phyloP scores from a whole-genome alignment of 2,329 filamentous ascomycete species.

The Claviceps digitariae region DNA sequence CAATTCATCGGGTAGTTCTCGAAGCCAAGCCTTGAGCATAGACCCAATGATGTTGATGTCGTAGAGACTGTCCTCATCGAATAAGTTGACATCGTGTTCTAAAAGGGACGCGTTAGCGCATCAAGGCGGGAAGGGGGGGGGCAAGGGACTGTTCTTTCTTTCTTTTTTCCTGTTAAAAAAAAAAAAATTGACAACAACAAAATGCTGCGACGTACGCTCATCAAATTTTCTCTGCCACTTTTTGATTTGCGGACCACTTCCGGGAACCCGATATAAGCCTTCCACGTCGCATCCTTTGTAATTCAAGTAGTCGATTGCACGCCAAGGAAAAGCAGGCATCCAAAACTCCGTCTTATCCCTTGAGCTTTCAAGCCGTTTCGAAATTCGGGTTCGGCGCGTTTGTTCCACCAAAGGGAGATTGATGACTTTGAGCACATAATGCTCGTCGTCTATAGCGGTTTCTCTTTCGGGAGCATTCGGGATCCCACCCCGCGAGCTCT shows the following conservation, averaged over 20 bases:
- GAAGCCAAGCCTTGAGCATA: constrained; percentile 91
- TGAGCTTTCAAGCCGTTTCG: constrained; percentile 74
- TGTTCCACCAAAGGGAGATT: constrained; percentile 79
- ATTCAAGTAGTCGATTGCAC: constrained; percentile 92
- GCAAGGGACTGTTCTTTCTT: no score
- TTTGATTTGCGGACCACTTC: constrained; percentile 80
- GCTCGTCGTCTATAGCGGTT: constrained; percentile 58
- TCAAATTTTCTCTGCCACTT: constrained; percentile 90
- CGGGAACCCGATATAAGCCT: constrained; percentile 83
- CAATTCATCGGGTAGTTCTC: constrained; percentile 86
- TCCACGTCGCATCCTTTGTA: constrained; percentile 91
- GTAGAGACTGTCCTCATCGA: constrained; percentile 75
- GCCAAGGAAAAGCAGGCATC: constrained; percentile 94
- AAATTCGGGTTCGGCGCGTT: constrained; percentile 81
- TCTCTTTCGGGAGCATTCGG: constrained; percentile 52
- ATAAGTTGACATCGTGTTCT: constrained; percentile 84
- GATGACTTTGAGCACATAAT: constrained; percentile 74
- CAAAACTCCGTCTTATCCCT: constrained; percentile 95
- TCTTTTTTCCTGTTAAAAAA: background rate
- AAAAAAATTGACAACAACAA: no score
- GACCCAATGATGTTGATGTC: constrained; percentile 96
- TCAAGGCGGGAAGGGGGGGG: background rate
- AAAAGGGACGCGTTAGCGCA: constrained; percentile 1
- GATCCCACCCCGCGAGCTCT: constrained; percentile 59
- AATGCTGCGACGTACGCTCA: constrained; percentile 49